Percentiles rank a stretch among this genome's conserved stretches.
Evolutionary conservation across 768 basidiomycete species (phyloP).

Genomic region (Hygrocybe coccinea): DNA sequence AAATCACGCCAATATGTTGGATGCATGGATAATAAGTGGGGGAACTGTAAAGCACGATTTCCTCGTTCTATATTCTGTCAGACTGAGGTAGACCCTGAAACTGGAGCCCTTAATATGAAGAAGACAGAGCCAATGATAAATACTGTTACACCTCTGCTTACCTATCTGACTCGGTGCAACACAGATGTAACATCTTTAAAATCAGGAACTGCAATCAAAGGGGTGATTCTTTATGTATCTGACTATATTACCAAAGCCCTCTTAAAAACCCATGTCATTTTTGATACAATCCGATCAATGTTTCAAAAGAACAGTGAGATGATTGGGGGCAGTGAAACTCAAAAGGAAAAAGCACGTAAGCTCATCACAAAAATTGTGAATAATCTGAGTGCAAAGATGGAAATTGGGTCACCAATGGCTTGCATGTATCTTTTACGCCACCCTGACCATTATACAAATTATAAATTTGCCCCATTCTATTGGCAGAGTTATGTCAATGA

Average conservation of each 20-base stretch:
- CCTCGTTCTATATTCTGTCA: slow-evolving; percentile 19
- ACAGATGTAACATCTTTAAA: slow-evolving; percentile 31
- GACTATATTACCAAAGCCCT: slow-evolving; percentile 35
- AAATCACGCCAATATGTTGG: slow-evolving; percentile 11
- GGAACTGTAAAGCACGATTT: slow-evolving; percentile 33
- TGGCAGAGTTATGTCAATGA: slow-evolving; percentile 15
- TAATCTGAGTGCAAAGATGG: slow-evolving; percentile 22
- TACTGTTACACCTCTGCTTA: slow-evolving; percentile 23
- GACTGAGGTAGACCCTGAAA: slow-evolving; percentile 25
- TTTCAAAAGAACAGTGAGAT: slow-evolving; percentile 22
- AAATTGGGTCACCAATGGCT: slow-evolving; percentile 29
- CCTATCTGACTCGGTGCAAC: slow-evolving; percentile 32
- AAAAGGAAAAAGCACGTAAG: slow-evolving; percentile 15
- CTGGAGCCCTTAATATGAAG: slow-evolving; percentile 25
- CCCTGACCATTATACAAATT: slow-evolving; percentile 31
- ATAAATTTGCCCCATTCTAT: slow-evolving; percentile 21
- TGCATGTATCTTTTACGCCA: slow-evolving; percentile 21
- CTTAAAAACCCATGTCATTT: slow-evolving; percentile 32
- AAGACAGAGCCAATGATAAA: slow-evolving; percentile 33
- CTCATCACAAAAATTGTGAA: slow-evolving; percentile 29
- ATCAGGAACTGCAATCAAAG: slow-evolving; percentile 35
- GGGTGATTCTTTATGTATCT: slow-evolving; percentile 29
- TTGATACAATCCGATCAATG: slow-evolving; percentile 24
- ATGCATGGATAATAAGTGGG: slow-evolving; percentile 25
- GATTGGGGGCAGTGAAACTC: slow-evolving; percentile 3